Conservation (phyloP, 2,329 filamentous ascomycete species). For the Aspergillus melleus region DNA sequence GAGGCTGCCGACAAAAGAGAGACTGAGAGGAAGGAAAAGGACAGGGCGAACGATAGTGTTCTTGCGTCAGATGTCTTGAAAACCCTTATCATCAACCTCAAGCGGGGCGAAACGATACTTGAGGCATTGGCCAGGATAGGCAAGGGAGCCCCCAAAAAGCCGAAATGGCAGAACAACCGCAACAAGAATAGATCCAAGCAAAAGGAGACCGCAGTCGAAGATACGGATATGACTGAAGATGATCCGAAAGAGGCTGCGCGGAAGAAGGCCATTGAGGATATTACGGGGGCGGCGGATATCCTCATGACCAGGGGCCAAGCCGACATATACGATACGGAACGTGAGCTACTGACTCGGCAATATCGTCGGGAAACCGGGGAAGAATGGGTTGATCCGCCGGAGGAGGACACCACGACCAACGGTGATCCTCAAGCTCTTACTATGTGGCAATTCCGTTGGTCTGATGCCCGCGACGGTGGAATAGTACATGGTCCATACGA, state of each 20-base stretch:
- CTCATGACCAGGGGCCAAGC: conserved; percentile 78
- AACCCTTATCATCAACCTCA: conserved; percentile 69
- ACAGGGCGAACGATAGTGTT: conserved; percentile 71
- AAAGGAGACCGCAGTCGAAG: conserved; percentile 41
- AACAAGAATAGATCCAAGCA: conserved; percentile 51
- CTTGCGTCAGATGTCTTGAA: conserved; percentile 72
- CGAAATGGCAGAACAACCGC: conserved; percentile 63
- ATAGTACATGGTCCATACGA: conserved; percentile 86
- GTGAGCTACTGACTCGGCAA: conserved; percentile 79
- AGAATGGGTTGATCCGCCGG: conserved; percentile 66
- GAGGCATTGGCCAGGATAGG: conserved; percentile 84
- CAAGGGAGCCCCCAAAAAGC: conserved; percentile 61
- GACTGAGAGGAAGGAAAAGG: conserved; percentile 69
- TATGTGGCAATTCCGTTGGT: conserved; percentile 93
- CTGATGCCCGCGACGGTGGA: conserved; percentile 77
- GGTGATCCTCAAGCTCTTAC: conserved; percentile 36
- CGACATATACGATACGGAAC: conserved; percentile 89
- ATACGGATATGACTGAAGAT: conserved; percentile 72
- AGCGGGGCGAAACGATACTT: conserved; percentile 79
- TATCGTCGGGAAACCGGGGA: conserved; percentile 85
- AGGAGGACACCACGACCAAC: conserved; percentile 21
- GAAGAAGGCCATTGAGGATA: conserved; percentile 72
- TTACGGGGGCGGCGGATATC: conserved; percentile 88
- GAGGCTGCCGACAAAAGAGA: conserved; percentile 86
- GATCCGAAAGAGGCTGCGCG: conserved; percentile 70